These are phyloP conservation scores for Gaertneriomyces semiglobifer DNA, from an alignment of 192 early-diverging fungal species.

Conservation along the genomic window DNA sequence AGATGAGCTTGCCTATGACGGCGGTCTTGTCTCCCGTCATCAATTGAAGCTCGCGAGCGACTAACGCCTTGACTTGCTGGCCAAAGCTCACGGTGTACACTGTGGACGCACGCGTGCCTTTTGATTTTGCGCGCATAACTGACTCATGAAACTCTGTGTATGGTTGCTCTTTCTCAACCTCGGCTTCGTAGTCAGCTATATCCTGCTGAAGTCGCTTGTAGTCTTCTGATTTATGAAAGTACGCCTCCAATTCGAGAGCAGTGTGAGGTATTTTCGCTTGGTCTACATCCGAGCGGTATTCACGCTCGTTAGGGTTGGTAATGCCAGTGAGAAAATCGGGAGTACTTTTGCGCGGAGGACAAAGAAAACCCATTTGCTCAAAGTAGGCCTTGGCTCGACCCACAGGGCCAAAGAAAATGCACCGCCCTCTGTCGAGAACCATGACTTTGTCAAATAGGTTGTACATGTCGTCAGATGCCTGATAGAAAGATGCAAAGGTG, in stretches of 20 bases:
- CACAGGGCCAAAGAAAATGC: slow-evolving; percentile 69
- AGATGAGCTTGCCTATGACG: slow-evolving; percentile 35
- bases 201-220: slow-evolving; percentile 38
- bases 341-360: slow-evolving; percentile 56
- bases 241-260: slow-evolving; percentile 59
- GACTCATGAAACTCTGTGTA: slow-evolving; percentile 43
- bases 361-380: slow-evolving; percentile 23
- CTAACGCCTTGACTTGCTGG: slow-evolving; percentile 54
- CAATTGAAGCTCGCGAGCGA: slow-evolving; percentile 12
- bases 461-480: slow-evolving; percentile 74
- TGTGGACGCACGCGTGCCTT: slow-evolving; percentile 36
- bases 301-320: slow-evolving; percentile 58
- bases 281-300: slow-evolving; percentile 52
- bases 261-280: slow-evolving; percentile 44
- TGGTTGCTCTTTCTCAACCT: slow-evolving; percentile 42
- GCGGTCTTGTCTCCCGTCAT: slow-evolving; percentile 22
- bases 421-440: slow-evolving; percentile 35
- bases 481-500: slow-evolving; percentile 38
- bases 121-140: slow-evolving; percentile 53
- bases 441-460: slow-evolving; percentile 60
- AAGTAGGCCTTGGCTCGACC: slow-evolving; percentile 29
- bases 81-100: slow-evolving; percentile 66
- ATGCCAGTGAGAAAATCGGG: slow-evolving; percentile 73
- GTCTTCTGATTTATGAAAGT: slow-evolving; percentile 48
- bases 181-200: slow-evolving; percentile 46